Percentiles rank a stretch among this genome's conserved stretches.
These are phyloP conservation scores for Skeletonema potamos DNA, from an alignment of 108 stramenopile genomes.

Conservation along the genomic window DNA sequence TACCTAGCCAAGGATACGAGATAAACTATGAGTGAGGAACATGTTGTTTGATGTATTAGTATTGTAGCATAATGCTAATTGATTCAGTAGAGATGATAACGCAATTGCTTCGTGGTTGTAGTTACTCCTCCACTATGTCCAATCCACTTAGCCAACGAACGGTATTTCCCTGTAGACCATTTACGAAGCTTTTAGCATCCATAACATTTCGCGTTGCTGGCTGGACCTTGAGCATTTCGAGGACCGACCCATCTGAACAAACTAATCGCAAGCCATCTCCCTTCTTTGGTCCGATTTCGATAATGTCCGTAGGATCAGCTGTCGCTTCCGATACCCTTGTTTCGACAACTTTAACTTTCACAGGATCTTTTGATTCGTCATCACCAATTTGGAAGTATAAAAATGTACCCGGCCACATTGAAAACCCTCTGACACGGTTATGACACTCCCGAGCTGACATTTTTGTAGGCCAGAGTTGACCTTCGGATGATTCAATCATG, in stretches of 20 bases:
- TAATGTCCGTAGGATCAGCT: slow-evolving; percentile 47
- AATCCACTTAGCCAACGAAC: slow-evolving; percentile 47
- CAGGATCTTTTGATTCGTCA: slow-evolving; percentile 46
- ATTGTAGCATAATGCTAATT: neutral
- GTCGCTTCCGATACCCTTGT: slow-evolving; percentile 64
- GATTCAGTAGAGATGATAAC: neutral
- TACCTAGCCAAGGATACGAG: slow-evolving; percentile 34
- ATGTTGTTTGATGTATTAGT: neutral
- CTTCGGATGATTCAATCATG: slow-evolving; percentile 85
- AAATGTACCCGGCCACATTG: slow-evolving; percentile 95
- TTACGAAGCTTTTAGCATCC: slow-evolving; percentile 92
- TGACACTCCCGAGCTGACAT: slow-evolving; percentile 77
- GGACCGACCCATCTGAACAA: slow-evolving; percentile 89
- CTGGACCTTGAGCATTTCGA: slow-evolving; percentile 87
- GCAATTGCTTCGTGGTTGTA: neutral
- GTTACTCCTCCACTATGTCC: neutral
- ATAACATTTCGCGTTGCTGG: slow-evolving; percentile 90
- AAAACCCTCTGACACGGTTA: slow-evolving; percentile 91
- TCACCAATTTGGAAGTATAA: slow-evolving; percentile 73
- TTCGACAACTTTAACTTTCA: slow-evolving; percentile 72
- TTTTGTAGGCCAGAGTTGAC: slow-evolving; percentile 60
- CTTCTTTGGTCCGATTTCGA: slow-evolving; percentile 71
- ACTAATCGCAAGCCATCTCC: slow-evolving; percentile 80
- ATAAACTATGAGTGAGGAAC: slow-evolving; percentile 17
- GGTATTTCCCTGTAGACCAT: slow-evolving; percentile 85